Evolutionary conservation across 331 rosid species (phyloP).

Genomic region (Telfairia occidentalis): DNA sequence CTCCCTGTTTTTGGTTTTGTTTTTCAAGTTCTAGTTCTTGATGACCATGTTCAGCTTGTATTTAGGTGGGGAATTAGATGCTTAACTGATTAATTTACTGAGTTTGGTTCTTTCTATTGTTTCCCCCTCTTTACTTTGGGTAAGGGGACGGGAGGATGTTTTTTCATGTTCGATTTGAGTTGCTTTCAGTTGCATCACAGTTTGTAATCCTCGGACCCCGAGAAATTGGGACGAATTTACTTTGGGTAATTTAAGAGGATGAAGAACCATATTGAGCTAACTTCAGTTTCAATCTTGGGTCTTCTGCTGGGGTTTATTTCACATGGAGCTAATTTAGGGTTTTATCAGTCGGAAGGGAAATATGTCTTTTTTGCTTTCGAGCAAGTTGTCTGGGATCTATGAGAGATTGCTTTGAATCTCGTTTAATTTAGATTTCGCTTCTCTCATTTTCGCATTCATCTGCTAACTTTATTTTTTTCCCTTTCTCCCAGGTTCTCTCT

Average conservation of each 20-base stretch:
- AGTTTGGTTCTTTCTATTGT: not conserved
- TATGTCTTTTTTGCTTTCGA: not conserved
- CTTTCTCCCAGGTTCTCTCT: not conserved
- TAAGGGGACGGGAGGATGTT: not conserved
- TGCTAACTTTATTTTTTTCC: not conserved
- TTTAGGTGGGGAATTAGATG: constrained; percentile 11
- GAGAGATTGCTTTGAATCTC: not conserved
- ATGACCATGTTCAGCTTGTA: constrained; percentile 1
- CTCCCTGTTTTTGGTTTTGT: not conserved
- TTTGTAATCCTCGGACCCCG: not conserved
- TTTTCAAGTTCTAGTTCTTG: not conserved
- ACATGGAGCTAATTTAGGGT: not conserved
- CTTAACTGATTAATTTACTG: not conserved
- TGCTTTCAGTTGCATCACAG: not conserved
- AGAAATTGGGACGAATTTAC: not conserved
- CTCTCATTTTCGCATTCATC: not conserved
- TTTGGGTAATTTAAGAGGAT: not conserved
- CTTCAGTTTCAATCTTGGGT: not conserved
- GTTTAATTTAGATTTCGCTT: not conserved
- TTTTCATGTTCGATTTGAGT: constrained; percentile 1
- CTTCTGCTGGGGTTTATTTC: not conserved
- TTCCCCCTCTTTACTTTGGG: not conserved
- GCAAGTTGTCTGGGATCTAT: not conserved
- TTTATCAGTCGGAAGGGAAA: not conserved
- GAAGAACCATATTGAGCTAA: not conserved